Evolutionary conservation across 495 filamentous ascomycete genomes (phyloP), one percentile per base, ranked within the genome.

Genomic region (Echria macrotheca): DNA sequence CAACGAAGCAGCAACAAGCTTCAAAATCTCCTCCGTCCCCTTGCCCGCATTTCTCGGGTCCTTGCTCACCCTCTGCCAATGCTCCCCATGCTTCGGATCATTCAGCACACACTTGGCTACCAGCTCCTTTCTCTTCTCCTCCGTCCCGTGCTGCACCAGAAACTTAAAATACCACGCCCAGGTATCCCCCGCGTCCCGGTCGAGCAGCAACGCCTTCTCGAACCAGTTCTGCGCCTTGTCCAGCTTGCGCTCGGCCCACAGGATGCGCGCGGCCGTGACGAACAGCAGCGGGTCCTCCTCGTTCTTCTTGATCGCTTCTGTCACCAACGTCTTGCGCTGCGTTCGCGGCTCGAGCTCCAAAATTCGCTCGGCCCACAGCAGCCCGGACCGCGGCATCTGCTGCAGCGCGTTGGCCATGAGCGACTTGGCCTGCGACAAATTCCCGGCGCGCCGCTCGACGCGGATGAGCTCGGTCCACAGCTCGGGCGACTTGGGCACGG

Each of bases 121-220:
- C 38, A 94, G 82, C 55, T 95, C 90, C 15, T 69, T 73, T 58
- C 85, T 70, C 83, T 95, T 95, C 68, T 97, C 93, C 63, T 85
- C 85, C 21, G 86, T 95, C 4, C 94, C 94, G 71, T 98, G 89
- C 75, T 93, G 84, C 52, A 78, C 49, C 56, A 96, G 61, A 60
- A 96, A 98, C 68, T 91, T 94, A 67, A 86, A 93, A 58, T 96
- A 98, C 91, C 91, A 98, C 31, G 89, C 93, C 93, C 93, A 98
- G 5, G 84, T 89, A 70, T 98, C 93, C 25, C 94, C 93, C 24
- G 82, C 65, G 63, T 96, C 91, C 21, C 81, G 77, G 58, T 97
- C 88, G 10, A 89, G 73, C 45, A 95, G 68, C 44, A 95, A 82
- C 4, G 93, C 93, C 69, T 95, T 93, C 72, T 95, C 87, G 60